A percentile compares a stretch with the other conserved stretches of the same genome.
Conservation (phyloP, 2,329 filamentous ascomycete genomes). For the Zalaria obscura region DNA sequence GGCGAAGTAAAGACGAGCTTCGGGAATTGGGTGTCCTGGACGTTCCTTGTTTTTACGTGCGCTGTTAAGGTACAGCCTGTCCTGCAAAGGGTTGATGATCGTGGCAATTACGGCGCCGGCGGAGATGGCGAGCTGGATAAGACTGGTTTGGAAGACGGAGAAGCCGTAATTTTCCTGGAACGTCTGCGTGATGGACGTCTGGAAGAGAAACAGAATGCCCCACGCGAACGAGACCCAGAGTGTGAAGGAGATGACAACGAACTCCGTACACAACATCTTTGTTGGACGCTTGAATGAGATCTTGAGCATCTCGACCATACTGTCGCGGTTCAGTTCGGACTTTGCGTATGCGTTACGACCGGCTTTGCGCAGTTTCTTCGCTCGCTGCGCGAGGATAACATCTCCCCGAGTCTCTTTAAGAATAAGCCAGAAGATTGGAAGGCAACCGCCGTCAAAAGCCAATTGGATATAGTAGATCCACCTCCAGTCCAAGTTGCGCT, state of each 20-base stretch:
- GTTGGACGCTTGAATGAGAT: constrained; percentile 14
- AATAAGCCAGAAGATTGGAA: constrained; percentile 17
- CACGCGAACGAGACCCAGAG: constrained; percentile 27
- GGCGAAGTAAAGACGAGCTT: constrained; percentile 25
- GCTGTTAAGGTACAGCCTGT: constrained; percentile 24
- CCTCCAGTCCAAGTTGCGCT: constrained; percentile 12
- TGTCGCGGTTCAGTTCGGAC: constrained; percentile 10
- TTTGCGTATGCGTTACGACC: constrained; percentile 11
- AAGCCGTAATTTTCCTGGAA: constrained; percentile 22
- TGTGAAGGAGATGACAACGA: constrained; percentile 20
- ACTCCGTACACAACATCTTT: constrained; percentile 13
- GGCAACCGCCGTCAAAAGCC: constrained; percentile 20
- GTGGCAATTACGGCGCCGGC: constrained; percentile 27
- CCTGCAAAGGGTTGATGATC: constrained; percentile 18
- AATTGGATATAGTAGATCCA: constrained; percentile 15
- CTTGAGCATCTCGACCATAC: constrained; percentile 9
- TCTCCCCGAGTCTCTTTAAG: constrained; percentile 28
- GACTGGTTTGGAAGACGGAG: constrained; percentile 21
- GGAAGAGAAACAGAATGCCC: constrained; percentile 30
- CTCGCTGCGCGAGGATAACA: constrained; percentile 21
- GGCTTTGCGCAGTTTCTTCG: constrained; percentile 9
- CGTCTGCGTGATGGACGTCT: constrained; percentile 26
- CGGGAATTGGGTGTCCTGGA: constrained; percentile 19
- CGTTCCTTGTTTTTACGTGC: constrained; percentile 13
- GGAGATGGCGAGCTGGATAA: constrained; percentile 26